Percentiles rank a stretch among this genome's conserved stretches.
Conservation (phyloP, 225 moss, liverwort and hornwort genomes). For the Rhytidiadelphus loreus region DNA sequence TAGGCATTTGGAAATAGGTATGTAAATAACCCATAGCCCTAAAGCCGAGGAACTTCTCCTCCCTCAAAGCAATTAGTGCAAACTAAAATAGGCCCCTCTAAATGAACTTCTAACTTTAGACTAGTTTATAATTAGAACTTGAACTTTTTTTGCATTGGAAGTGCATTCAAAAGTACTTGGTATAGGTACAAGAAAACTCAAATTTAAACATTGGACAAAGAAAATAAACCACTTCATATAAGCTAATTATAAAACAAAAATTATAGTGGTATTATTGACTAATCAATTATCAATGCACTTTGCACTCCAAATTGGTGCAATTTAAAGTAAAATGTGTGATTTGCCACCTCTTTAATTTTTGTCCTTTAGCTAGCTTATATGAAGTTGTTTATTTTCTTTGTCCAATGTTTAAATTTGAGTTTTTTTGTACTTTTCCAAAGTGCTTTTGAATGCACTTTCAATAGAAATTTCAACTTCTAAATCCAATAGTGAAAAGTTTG, state of each 20-base stretch:
- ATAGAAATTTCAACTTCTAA: neutral
- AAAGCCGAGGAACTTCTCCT: fast-evolving
- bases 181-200: no score
- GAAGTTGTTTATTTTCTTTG: neutral
- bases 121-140: neutral
- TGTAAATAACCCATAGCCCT: fast-evolving
- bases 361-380: neutral
- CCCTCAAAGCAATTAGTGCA: fast-evolving
- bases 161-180: neutral
- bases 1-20: neutral
- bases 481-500: neutral
- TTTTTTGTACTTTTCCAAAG: no score
- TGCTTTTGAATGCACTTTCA: no score
- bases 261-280: no score
- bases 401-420: no score
- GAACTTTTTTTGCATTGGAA: neutral
- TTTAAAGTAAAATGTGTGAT: neutral
- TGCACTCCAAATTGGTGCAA: no score
- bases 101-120: neutral
- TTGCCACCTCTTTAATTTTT: neutral
- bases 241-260: neutral
- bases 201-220: no score
- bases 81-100: fast-evolving
- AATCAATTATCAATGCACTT: neutral
- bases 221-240: neutral